phyloP scores from a whole-genome alignment of 2,329 filamentous ascomycete genomes.

The Phialocephala subalpina region DNA sequence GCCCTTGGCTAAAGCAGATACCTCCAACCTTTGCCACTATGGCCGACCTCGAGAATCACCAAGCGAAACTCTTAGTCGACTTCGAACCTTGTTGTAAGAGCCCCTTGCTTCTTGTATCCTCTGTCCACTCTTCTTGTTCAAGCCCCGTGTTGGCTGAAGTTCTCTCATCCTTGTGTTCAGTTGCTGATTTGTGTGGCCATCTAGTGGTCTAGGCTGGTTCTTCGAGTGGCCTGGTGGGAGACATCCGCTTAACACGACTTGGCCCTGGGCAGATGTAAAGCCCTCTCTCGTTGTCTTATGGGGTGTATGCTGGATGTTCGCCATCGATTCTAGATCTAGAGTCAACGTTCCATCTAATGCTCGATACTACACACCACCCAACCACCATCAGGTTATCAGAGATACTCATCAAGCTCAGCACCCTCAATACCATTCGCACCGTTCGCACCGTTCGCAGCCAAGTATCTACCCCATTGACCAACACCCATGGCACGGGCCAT shows the following conservation, averaged over 20 bases:
- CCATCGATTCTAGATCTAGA: slow-evolving; percentile 19
- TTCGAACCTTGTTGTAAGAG: not conserved
- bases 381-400: not conserved
- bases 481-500: not conserved
- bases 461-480: not conserved
- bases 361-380: not conserved
- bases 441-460: not conserved
- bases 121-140: not conserved
- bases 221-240: slow-evolving; percentile 38
- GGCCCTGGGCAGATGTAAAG: slow-evolving; percentile 38
- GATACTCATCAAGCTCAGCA: not conserved
- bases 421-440: too few species aligned
- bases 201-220: slow-evolving; percentile 35
- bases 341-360: not conserved
- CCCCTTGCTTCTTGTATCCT: not conserved
- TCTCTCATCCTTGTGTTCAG: not conserved
- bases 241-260: slow-evolving; percentile 38
- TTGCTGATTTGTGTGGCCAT: slow-evolving; percentile 19
- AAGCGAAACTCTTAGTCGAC: slow-evolving; percentile 1
- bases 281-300: slow-evolving; percentile 38
- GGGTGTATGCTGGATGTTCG: slow-evolving; percentile 41
- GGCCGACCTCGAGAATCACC: slow-evolving; percentile 4
- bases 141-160: not conserved
- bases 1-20: not conserved
- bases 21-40: not conserved